Evolutionary conservation across 2,329 filamentous ascomycete genomes (phyloP), one percentile per base, ranked within the genome.

Genomic region (Capronia coronata): DNA sequence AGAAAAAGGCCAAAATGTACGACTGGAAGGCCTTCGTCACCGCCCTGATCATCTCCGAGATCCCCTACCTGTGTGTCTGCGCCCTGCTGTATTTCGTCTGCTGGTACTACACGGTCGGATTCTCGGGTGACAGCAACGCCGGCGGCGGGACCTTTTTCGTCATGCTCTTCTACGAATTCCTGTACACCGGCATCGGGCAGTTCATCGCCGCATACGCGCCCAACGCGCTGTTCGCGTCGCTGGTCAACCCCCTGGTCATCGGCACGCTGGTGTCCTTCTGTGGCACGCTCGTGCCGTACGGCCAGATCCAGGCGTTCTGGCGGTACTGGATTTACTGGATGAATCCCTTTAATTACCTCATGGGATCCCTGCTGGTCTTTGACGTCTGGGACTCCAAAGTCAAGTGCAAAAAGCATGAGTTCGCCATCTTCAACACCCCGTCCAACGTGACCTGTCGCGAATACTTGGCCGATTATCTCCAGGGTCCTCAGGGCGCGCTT

Each of bases 141-240:
- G 59, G 65, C 6, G 65, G 65, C 2, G 59, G 58, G 11, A 47
- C 39, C 1, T 89, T 83, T 68, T 70, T 89, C 35, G 86, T 90
- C 78, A 80, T 79, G 11, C 65, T 88, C 56, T 73, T 89, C 2
- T 87, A 88, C 68, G 86, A 81, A 67, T 67, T 88, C 16, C 84
- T 87, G 70, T 78, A 82, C 64, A 77, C 75, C 16, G 80, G 73
- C 55, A 88, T 82, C 78, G 86, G 84, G 11, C 86, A 87, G 64
- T 88, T 84, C 79, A 84, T 90, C 56, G 84, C 82, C 48, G 85
- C 87, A 0, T 87, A 87, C 63, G 83, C 85, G 0, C 84, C 68
- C 30, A 73, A 72, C 53, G 68, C 86, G 0, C 80, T 74, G 46
- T 87, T 87, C 64, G 85, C 83, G 0, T 80, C 78, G 2, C 67